Base-by-base conservation (phyloP, 2,329 filamentous ascomycete genomes). In the Microdochium nivale region DNA sequence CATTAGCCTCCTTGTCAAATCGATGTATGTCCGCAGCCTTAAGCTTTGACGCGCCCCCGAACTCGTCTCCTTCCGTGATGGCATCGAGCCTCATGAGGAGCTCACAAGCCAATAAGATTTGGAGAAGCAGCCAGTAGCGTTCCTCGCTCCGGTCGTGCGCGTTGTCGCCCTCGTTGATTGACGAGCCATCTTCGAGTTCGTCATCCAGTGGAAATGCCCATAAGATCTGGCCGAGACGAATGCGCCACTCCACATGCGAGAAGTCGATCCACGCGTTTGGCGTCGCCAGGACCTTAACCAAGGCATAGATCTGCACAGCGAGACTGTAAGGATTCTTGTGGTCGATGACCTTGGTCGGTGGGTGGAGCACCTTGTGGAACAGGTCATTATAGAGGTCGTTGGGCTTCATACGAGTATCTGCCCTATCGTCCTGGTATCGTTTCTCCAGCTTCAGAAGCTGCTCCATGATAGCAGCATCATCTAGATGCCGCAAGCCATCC, bases 211-310 rank as follows among this genome's bases (percentile, higher is more conserved):
- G 67, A 16, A 72, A 69, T 16, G 78, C 83, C 85, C 86, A 90
- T 2, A 90, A 67, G 43, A 89, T 75, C 65, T 88, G 86, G 7
- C 86, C 86, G 1, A 90, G 71, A 13, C 84, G 76, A 53, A 90
- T 85, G 35, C 86, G 78, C 85, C 85, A 89, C 62, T 89, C 86
- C 7, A 89, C 82, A 30, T 83, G 76, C 21, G 84, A 86, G 57
- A 90, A 86, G 65, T 90, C 85, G 49, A 86, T 77, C 86, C 86
- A 90, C 47, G 87, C 78, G 52, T 85, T 84, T 51, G 82, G 76
- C 8, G 80, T 70, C 0, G 78, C 79, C 46, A 90, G 73, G 10
- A 86, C 78, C 61, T 81, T 81, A 47, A 89, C 75, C 19, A 90
- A 68, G 3, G 82, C 79, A 57, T 84, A 75, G 52, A 89, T 88